Evolutionary conservation across 164 flowering plant species (phyloP).

Genomic region (Aristolochia contorta): DNA sequence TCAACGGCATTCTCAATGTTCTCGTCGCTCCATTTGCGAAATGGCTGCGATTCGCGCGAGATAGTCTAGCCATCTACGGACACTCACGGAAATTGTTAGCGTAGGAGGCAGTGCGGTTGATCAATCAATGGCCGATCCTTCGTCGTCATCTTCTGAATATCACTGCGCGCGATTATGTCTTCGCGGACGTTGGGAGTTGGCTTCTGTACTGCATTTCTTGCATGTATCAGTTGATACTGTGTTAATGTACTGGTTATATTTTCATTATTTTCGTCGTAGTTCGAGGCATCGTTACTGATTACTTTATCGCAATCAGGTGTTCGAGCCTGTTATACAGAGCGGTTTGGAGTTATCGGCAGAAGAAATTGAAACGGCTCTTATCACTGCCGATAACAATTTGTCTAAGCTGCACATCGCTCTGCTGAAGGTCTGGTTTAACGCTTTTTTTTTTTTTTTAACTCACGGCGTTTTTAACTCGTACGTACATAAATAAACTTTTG

Average conservation of each 20-base stretch:
- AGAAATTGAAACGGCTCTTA: conserved; percentile 65
- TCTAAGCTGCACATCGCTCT: conserved; percentile 53
- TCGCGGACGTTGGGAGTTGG: conserved; percentile 77
- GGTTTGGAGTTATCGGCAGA: conserved; percentile 66
- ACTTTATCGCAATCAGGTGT: conserved; percentile 40
- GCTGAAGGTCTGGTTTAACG: conserved; percentile 37
- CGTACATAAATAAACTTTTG: no score
- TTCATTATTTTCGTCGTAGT: neutral
- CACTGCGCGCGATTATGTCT: conserved; percentile 20
- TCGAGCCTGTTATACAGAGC: conserved; percentile 41
- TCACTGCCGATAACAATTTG: conserved; percentile 36
- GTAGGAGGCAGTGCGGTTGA: no score
- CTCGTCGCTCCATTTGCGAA: no score
- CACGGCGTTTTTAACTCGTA: no score
- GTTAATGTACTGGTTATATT: neutral
- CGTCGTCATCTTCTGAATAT: no score
- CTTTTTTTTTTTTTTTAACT: neutral
- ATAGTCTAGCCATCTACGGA: no score
- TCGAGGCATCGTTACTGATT: neutral
- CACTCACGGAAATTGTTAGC: no score
- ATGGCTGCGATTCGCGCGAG: no score
- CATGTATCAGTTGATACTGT: conserved; percentile 22
- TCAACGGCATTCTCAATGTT: no score
- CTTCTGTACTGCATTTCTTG: conserved; percentile 77
- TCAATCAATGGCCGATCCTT: no score